Percentiles rank a stretch among this genome's conserved stretches.
Conservation (phyloP, 108 stramenopile genomes). For the Chaetoceros muelleri region DNA sequence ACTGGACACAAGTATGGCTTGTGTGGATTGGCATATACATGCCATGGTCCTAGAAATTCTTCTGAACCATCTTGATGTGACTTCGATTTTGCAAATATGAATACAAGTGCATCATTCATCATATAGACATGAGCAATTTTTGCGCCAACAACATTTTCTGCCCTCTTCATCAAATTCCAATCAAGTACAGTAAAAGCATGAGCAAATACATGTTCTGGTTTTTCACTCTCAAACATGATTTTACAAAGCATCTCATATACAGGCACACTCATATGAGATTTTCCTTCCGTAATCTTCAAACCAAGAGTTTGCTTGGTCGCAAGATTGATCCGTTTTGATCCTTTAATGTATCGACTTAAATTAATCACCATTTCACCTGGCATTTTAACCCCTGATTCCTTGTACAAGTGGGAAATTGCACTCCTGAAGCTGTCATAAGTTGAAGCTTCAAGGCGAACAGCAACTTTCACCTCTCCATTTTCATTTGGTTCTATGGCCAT, state of each 20-base stretch:
- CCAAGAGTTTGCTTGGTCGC: not conserved
- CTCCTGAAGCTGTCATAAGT: not conserved
- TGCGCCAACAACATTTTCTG: constrained; percentile 11
- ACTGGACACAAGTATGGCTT: constrained; percentile 9
- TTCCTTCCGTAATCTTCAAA: not conserved
- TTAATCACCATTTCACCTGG: not conserved
- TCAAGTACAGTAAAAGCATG: constrained; percentile 6
- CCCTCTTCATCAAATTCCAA: constrained; percentile 13
- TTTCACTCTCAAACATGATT: constrained; percentile 3
- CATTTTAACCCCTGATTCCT: not conserved
- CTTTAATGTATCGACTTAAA: not conserved
- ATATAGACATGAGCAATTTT: constrained; percentile 5
- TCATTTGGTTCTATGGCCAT: not conserved
- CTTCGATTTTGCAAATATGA: constrained; percentile 12
- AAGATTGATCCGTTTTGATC: not conserved
- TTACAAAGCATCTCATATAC: constrained; percentile 3
- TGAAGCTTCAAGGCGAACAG: not conserved
- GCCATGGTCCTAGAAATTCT: constrained; percentile 3
- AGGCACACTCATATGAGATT: not conserved
- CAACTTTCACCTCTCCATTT: not conserved
- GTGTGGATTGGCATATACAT: constrained; percentile 17
- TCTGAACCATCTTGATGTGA: constrained; percentile 3
- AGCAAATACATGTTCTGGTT: constrained; percentile 13
- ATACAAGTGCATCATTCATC: constrained; percentile 8
- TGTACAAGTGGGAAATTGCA: not conserved